Base-by-base conservation (phyloP, 305 asterid genomes). In the Monarda citriodora region DNA sequence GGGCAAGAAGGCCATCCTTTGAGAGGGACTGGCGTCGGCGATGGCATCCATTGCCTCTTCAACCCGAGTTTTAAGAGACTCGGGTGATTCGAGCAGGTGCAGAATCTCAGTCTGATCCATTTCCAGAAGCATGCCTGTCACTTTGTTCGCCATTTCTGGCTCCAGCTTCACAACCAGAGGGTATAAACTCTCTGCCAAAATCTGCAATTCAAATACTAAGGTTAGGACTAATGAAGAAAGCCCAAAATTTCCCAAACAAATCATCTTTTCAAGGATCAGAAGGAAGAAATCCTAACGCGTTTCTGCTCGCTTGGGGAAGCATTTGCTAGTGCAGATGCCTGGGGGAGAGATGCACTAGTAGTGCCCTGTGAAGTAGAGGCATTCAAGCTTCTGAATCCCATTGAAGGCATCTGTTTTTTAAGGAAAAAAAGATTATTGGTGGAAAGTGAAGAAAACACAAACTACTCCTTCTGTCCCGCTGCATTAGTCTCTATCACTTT, bases 311-410 rank as follows among this genome's bases (percentile, higher is more conserved):
- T 53, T 36, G 91, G 95, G 56, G 96, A 77, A 51, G 99, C 95
- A 81, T 94, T 88, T 21, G 98, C 98, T 47, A 94, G 91, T 0
- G 91, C 95, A 61, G 99, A 80, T 56, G 97, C 91, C 82, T 90
- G 63, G 55, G 98, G 56, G 94, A 91, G 71, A 79, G 96, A 56
- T 82, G 45, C 10, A 72, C 56, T 56, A 89, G 69, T 54, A 48
- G 82, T 12, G 9, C 12, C 88, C 37, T 67, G 91, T 74, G 56
- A 52, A 52, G 38, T 52, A n/a, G 56, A 15, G 57, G 14, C 57
- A 25, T 16, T 52, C 9, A 17, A 29, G 21, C 38, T 29, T 52
- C 40, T 16, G 13, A 52, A 26, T 29, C 38, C 40, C 37, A 36
- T 15, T 0, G 20, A 56, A 12, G 46, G 32, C 3, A 56, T 20